phyloP scores from a whole-genome alignment of 441 rosid species.

The Breynia disticha region DNA sequence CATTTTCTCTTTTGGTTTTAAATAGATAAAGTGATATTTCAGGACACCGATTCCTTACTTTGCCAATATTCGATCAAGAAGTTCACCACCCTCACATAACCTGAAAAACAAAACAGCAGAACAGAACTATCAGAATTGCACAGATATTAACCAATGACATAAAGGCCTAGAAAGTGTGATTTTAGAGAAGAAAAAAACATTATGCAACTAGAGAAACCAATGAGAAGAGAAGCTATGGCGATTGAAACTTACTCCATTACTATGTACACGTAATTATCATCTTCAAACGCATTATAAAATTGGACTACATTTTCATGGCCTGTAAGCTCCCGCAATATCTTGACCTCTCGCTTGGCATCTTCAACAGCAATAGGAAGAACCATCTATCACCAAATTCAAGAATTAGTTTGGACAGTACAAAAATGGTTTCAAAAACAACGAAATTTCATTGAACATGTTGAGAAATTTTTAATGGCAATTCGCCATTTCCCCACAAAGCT shows the following conservation, averaged over 20 bases:
- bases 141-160: neutral
- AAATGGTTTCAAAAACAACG: neutral
- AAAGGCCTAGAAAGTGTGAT: constrained; percentile 4
- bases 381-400: constrained; percentile 48
- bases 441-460: too few species aligned
- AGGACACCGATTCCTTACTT: constrained; percentile 40
- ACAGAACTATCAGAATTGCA: constrained; percentile 3
- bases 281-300: constrained; percentile 78
- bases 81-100: constrained; percentile 97
- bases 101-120: constrained; percentile 31
- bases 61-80: constrained; percentile 83
- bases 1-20: neutral
- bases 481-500: too few species aligned
- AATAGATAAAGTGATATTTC: neutral
- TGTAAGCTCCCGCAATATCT: constrained; percentile 62
- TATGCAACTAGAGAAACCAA: too few species aligned
- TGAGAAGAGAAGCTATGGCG: constrained; percentile 1
- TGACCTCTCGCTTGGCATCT: constrained; percentile 88
- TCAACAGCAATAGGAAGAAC: constrained; percentile 86
- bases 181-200: neutral
- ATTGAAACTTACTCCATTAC: constrained; percentile 87
- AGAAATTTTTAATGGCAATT: too few species aligned
- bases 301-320: constrained; percentile 95
- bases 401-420: constrained; percentile 8
- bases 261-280: constrained; percentile 78